These are phyloP conservation scores for Arthrobotrys iridis DNA, from an alignment of 2,329 filamentous ascomycete species.

Conservation along the genomic window DNA sequence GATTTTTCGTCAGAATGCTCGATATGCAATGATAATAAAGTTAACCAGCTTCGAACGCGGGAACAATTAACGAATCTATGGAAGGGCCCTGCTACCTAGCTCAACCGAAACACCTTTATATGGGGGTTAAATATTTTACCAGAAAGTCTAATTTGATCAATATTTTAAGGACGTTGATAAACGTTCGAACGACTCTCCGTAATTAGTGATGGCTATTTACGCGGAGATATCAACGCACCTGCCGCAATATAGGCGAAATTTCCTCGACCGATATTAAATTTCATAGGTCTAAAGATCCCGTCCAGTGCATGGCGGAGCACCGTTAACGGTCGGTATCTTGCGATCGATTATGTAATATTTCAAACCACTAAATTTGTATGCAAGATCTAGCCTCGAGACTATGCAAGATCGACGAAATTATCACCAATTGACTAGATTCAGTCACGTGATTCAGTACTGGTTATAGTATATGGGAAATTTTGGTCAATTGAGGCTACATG, in stretches of 20 bases:
- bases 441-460: too few species aligned
- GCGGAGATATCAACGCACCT: background rate
- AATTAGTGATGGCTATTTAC: too few species aligned
- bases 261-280: background rate
- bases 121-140: background rate
- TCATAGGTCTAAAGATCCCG: background rate
- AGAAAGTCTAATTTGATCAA: background rate
- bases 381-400: too few species aligned
- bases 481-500: too few species aligned
- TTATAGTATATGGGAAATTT: too few species aligned
- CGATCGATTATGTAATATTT: too few species aligned
- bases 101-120: background rate
- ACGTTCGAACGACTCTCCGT: too few species aligned
- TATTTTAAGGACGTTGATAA: too few species aligned
- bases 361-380: background rate
- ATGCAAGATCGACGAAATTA: too few species aligned
- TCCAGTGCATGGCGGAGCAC: background rate
- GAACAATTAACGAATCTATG: background rate
- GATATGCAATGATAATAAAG: background rate
- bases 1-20: background rate
- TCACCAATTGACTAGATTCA: too few species aligned
- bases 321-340: background rate
- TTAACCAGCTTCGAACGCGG: too few species aligned
- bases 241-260: background rate
- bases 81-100: background rate